phyloP scores from a whole-genome alignment of 2,329 filamentous ascomycete genomes.

The Knufia petricola region DNA sequence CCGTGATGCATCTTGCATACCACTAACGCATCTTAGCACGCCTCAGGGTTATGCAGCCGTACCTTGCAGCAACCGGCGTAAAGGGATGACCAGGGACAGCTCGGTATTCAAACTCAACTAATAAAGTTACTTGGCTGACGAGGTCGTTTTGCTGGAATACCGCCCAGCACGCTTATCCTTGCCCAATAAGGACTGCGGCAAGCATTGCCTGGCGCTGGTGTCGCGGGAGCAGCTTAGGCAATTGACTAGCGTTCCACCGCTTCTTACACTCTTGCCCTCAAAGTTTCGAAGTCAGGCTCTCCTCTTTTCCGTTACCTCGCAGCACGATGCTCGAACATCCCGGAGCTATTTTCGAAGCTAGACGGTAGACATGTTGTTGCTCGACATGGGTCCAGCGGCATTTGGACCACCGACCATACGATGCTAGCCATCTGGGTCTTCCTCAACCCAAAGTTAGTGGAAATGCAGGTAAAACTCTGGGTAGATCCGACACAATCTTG shows the following conservation, averaged over 20 bases:
- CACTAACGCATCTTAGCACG: neutral
- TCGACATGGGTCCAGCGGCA: neutral
- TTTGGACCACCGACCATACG: neutral
- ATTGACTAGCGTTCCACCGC: neutral
- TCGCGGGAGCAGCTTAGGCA: neutral
- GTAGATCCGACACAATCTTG: neutral
- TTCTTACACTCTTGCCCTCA: neutral
- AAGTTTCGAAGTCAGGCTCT: neutral
- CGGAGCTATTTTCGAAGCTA: constrained; percentile 1
- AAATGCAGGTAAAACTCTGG: neutral
- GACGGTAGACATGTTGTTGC: neutral
- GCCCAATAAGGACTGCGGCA: neutral
- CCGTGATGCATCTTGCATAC: neutral
- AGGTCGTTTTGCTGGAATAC: neutral
- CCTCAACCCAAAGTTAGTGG: neutral
- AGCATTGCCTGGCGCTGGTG: neutral
- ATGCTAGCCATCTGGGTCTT: neutral
- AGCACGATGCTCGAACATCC: neutral
- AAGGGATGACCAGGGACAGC: neutral
- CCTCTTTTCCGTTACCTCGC: neutral
- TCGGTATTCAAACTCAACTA: neutral
- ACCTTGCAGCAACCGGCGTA: neutral
- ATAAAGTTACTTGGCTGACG: neutral
- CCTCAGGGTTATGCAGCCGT: neutral
- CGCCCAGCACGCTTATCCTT: neutral